phyloP scores from a whole-genome alignment of 129 eudicot genomes.

The Lactuca sativa region DNA sequence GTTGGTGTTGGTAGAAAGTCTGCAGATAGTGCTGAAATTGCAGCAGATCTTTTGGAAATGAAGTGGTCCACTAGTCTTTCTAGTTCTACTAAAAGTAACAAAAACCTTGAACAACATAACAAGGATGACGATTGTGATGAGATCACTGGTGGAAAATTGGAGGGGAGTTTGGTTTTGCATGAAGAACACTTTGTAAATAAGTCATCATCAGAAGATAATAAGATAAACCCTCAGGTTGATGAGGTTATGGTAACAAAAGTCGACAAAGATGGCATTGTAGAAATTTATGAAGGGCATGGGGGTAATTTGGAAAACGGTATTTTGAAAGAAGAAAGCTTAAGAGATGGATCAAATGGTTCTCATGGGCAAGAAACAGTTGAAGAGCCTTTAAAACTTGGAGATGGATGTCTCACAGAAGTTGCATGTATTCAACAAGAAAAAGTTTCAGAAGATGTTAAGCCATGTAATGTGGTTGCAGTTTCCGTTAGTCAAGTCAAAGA shows the following conservation, averaged over 20 bases:
- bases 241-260: constrained; percentile 27
- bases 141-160: constrained; percentile 22
- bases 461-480: constrained; percentile 18
- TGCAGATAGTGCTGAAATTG: constrained; percentile 76
- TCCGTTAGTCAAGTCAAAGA: constrained; percentile 1
- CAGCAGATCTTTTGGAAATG: constrained; percentile 88
- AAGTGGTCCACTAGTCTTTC: constrained; percentile 75
- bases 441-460: constrained; percentile 18
- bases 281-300: constrained; percentile 19
- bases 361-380: constrained; percentile 6
- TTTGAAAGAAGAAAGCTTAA: constrained; percentile 27
- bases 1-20: constrained; percentile 44
- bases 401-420: constrained; percentile 32
- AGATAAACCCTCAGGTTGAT: constrained; percentile 1
- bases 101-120: constrained; percentile 26
- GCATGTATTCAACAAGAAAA: constrained; percentile 20
- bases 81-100: constrained; percentile 30
- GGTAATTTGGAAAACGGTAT: constrained; percentile 22
- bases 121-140: constrained; percentile 11
- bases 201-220: background rate
- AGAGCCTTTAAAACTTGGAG: constrained; percentile 9
- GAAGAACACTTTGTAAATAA: constrained; percentile 38
- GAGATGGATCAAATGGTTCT: constrained; percentile 10
- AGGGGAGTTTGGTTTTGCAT: constrained; percentile 36
- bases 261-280: constrained; percentile 31